Evolutionary conservation across 257 asterid genomes (phyloP), one percentile per base, ranked within the genome.

Genomic region (Solanum ossicruentum): DNA sequence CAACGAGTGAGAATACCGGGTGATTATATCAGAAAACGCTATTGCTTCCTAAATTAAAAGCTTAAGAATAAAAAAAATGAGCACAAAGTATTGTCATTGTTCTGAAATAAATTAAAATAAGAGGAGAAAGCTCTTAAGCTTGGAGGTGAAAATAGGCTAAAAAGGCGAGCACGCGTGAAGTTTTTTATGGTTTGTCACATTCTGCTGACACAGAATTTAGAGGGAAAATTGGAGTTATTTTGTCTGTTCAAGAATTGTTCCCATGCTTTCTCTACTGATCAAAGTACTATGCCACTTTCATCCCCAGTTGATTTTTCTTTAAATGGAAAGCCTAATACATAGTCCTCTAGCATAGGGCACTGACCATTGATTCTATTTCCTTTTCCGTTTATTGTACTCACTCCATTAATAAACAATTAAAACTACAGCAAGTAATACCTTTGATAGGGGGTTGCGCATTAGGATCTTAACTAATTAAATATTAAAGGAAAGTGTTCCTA

Each of bases 151-250:
- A 75, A 47, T 20, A 39, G 84, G 61, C 56, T 67, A 65, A 85
- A 75, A 56, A 91, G 88, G 43, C 26, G 71, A 28, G 94, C 98
- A 93, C 95, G 98, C 98, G 95, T 93, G 95, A 82, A 83, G 85
- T 93, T 91, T 93, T 93, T 86, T 84, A 73, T 85, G 84, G 88
- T 90, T 93, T 91, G 96, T 93, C 93, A 92, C 88, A 88, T 90
- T 87, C 45, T 86, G 88, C 54, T 36, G 88, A 91, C 88, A 87
- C 58, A 81, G 71, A 85, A 88, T 84, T 87, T 85, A 67, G 84
- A 72, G 88, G 85, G 88, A 72, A 26, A 75, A 41, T 60, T 88
- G 89, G 93, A 93, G 94, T 91, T 87, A 81, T 89, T 86, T 84
- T 73, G 88, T 86, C 88, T 57, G 66, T 85, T 85, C 85, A 84